These are phyloP conservation scores for Globisporangium cystogenes DNA, from an alignment of 352 stramenopile genomes.

Conservation along the genomic window DNA sequence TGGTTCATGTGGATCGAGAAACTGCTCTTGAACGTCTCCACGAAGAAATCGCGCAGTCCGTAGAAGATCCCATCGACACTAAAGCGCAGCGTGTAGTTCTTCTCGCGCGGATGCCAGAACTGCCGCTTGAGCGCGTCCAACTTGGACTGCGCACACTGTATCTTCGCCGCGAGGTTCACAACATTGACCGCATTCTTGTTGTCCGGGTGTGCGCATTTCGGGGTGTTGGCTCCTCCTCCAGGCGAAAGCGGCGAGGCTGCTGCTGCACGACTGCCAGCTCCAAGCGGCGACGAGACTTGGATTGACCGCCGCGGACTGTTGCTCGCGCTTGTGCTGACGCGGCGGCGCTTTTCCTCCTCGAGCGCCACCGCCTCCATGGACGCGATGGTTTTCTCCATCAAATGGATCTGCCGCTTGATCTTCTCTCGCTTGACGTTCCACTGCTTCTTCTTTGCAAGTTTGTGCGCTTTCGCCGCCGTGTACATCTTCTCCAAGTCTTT, in stretches of 20 bases:
- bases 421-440: constrained; percentile 65
- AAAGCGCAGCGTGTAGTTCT: constrained; percentile 69
- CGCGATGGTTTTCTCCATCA: constrained; percentile 65
- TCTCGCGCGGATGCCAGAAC: constrained; percentile 69
- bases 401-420: constrained; percentile 56
- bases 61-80: constrained; percentile 81
- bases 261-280: background rate
- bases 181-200: constrained; percentile 35
- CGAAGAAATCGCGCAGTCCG: constrained; percentile 59
- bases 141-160: constrained; percentile 64
- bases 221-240: background rate
- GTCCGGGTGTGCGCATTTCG: background rate
- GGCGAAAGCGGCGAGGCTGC: constrained; percentile 7
- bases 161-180: constrained; percentile 46
- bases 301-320: constrained; percentile 17
- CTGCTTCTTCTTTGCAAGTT: constrained; percentile 31
- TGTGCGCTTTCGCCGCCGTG: constrained; percentile 33
- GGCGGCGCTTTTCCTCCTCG: constrained; percentile 40
- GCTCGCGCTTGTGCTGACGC: constrained; percentile 24
- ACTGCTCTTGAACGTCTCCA: constrained; percentile 54
- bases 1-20: constrained; percentile 64
- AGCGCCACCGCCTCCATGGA: constrained; percentile 54
- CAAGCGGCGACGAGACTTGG: constrained; percentile 8
- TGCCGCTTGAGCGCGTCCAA: constrained; percentile 58
- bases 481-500: constrained; percentile 51